Evolutionary conservation across 139 green algal genomes (phyloP).

Genomic region (Chlamydomonas sphaeroides): DNA sequence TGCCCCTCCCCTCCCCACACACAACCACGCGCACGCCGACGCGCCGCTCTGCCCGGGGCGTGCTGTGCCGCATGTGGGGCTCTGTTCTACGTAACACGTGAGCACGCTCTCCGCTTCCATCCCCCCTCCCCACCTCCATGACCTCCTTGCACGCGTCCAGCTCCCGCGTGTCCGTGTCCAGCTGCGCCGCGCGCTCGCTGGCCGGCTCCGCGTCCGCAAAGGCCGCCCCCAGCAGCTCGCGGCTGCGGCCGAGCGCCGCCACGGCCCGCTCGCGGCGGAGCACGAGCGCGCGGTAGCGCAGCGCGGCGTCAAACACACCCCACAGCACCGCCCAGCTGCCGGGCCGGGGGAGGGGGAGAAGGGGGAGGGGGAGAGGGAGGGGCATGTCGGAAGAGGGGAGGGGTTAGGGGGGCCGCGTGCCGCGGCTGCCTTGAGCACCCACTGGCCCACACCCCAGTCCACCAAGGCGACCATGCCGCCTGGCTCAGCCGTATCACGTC

Average conservation of each 20-base stretch:
- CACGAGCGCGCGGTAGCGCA: constrained; percentile 31
- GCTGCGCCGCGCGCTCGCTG: constrained; percentile 25
- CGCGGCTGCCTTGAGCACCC: too few species aligned
- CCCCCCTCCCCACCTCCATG: constrained; percentile 24
- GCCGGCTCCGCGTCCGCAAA: constrained; percentile 1
- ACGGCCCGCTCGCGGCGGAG: constrained; percentile 12
- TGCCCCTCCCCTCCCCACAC: background rate
- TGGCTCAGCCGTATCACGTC: too few species aligned
- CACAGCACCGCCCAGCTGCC: constrained; percentile 72
- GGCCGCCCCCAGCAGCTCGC: constrained; percentile 20
- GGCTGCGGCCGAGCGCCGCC: background rate
- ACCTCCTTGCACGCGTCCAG: constrained; percentile 33
- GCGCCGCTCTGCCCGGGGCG: too few species aligned
- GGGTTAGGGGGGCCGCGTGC: too few species aligned
- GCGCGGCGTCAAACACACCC: constrained; percentile 49
- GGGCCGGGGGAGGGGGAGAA: background rate
- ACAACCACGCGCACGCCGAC: too few species aligned
- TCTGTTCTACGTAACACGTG: too few species aligned
- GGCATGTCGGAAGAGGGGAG: too few species aligned
- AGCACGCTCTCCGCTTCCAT: background rate
- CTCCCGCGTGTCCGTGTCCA: constrained; percentile 16
- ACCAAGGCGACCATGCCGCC: too few species aligned
- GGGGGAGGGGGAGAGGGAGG: too few species aligned
- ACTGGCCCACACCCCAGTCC: too few species aligned
- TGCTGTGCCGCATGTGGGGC: too few species aligned